Evolutionary conservation across 129 eudicot species (phyloP).

Genomic region (Ambrosia trifida): DNA sequence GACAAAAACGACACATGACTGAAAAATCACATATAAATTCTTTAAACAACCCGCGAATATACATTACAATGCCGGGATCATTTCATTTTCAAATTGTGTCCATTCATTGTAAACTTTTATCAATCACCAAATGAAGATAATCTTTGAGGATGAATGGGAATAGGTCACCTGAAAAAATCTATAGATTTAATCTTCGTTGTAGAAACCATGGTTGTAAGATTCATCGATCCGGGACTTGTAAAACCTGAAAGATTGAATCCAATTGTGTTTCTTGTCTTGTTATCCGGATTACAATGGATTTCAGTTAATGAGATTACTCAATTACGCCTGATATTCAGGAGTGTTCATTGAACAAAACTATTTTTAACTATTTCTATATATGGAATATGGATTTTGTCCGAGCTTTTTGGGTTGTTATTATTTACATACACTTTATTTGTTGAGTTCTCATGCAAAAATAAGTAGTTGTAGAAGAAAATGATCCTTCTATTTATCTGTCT

Average conservation of each 20-base stretch:
- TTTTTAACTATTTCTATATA: constrained; percentile 23
- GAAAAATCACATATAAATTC: background rate
- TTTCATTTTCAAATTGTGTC: constrained; percentile 6
- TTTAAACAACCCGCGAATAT: background rate
- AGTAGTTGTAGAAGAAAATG: background rate
- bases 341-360: constrained; percentile 25
- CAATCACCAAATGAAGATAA: background rate
- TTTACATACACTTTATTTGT: background rate
- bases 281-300: constrained; percentile 22
- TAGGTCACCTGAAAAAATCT: constrained; percentile 76
- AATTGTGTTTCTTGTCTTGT: constrained; percentile 2
- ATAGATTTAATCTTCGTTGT: constrained; percentile 72
- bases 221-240: constrained; percentile 20
- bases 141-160: background rate
- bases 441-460: background rate
- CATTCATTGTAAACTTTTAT: background rate
- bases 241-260: constrained; percentile 21
- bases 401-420: constrained; percentile 30
- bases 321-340: constrained; percentile 33
- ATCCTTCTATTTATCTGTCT: background rate
- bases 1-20: constrained; percentile 15
- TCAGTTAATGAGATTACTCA: constrained; percentile 11
- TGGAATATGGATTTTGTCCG: constrained; percentile 19
- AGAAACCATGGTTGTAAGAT: constrained; percentile 58
- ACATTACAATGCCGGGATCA: background rate